Conservation (phyloP, 441 rosid genomes). For the Gossypium aridum region DNA sequence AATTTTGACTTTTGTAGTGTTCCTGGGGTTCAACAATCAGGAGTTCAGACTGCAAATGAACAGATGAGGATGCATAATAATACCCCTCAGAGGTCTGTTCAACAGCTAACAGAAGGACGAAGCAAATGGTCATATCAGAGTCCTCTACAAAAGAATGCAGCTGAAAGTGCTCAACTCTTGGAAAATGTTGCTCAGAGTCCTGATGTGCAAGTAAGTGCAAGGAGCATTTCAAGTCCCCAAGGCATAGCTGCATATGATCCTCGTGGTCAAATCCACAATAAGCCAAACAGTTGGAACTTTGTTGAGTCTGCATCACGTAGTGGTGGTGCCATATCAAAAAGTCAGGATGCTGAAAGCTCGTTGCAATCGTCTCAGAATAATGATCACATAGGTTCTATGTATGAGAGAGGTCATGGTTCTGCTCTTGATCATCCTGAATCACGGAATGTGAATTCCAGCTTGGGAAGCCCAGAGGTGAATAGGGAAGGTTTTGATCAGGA, state of each 20-base stretch:
- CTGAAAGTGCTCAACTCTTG: conserved; percentile 34
- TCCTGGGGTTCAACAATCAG: conserved; percentile 28
- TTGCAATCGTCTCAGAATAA: conserved; percentile 26
- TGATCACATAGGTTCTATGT: conserved; percentile 18
- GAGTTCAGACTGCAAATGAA: conserved; percentile 28
- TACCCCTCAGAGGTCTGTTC: conserved; percentile 32
- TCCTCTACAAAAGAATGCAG: conserved; percentile 35
- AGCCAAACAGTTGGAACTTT: conserved; percentile 40
- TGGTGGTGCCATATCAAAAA: conserved; percentile 23
- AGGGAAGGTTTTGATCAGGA: conserved; percentile 23
- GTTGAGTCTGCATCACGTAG: conserved; percentile 25
- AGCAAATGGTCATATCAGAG: conserved; percentile 37
- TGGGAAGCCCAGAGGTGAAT: conserved; percentile 21
- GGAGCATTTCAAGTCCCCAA: conserved; percentile 1
- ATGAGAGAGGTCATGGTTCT: conserved; percentile 33
- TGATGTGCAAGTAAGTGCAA: conserved; percentile 6
- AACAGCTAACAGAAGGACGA: conserved; percentile 33
- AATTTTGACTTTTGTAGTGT: conserved; percentile 18
- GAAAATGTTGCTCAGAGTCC: conserved; percentile 34
- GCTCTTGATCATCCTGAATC: conserved; percentile 29
- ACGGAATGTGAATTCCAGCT: conserved; percentile 25
- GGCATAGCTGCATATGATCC: conserved; percentile 15
- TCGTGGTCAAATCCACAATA: conserved; percentile 18
- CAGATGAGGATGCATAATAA: conserved; percentile 29
- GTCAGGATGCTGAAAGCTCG: conserved; percentile 31